A percentile compares a stretch with the other conserved stretches of the same genome.
Evolutionary conservation across 805 yeast species (phyloP).

Genomic region (Ogataea neopini): DNA sequence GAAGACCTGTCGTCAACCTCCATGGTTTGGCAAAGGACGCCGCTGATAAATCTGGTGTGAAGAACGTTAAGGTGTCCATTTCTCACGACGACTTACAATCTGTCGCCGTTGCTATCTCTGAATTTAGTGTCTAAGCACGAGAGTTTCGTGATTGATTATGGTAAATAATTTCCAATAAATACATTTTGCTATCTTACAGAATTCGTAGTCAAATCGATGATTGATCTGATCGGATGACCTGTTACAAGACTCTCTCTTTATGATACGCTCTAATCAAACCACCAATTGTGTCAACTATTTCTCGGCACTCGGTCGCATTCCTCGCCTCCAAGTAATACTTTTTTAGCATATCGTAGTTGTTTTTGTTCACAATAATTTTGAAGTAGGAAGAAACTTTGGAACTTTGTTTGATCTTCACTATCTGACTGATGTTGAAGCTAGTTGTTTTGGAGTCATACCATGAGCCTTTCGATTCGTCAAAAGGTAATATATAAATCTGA

Average conservation of each 20-base stretch:
- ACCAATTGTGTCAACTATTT: slow-evolving; percentile 71
- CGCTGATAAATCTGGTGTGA: slow-evolving; percentile 70
- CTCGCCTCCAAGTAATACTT: slow-evolving; percentile 86
- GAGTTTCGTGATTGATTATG: not conserved
- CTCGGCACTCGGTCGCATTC: slow-evolving; percentile 58
- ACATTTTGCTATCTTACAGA: too few relatives aligned
- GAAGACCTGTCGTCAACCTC: slow-evolving; percentile 80
- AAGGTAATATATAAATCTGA: slow-evolving; percentile 83
- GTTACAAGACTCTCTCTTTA: slow-evolving; percentile 2
- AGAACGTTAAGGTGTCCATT: slow-evolving; percentile 79
- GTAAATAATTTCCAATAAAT: too few relatives aligned
- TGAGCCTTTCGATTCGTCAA: slow-evolving; percentile 62
- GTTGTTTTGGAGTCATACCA: slow-evolving; percentile 80
- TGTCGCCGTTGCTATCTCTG: slow-evolving; percentile 90
- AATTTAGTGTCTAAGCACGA: slow-evolving; percentile 32
- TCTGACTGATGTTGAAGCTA: slow-evolving; percentile 81
- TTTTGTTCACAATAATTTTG: slow-evolving; percentile 73
- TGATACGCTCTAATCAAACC: slow-evolving; percentile 54
- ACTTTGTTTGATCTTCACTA: slow-evolving; percentile 73
- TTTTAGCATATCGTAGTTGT: slow-evolving; percentile 57
- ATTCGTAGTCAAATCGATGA: too few relatives aligned
- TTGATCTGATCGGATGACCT: too few relatives aligned
- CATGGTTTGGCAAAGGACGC: slow-evolving; percentile 75
- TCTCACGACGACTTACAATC: slow-evolving; percentile 97
- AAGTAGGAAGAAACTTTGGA: slow-evolving; percentile 74